Base-by-base conservation (phyloP, 805 yeast genomes). In the Priceomyces fermenticarens region DNA sequence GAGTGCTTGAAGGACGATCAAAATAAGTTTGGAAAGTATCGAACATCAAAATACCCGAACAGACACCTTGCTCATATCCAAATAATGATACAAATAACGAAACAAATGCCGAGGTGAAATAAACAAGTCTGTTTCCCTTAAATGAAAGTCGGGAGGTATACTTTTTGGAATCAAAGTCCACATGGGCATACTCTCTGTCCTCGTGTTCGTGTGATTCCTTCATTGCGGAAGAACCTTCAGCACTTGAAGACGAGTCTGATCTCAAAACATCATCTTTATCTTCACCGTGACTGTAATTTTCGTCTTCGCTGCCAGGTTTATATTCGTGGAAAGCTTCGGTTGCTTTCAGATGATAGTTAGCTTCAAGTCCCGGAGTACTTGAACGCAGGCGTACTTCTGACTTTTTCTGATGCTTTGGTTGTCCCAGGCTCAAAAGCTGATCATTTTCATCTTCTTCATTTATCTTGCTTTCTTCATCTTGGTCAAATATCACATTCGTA, bases 31-130 rank as follows among this genome's bases (percentile, higher is more conserved):
- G 76, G 62, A 89, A 89, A 41, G 83, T 75, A 7, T 72, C 74
- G 37, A 85, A 88, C 2, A 93, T 85, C 39, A 90, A 67, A 35
- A 90, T 80, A 2, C 96, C 95, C 35, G 89, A 81, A 79, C 90
- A 87, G 36, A 88, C 95, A 43, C 97, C 97, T 63, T 89, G 75
- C 45, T 69, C 73, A 51, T 63, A 62, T 10, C 70, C 71, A 45
- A 64, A 64, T 32, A 65, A 52, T 30, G 72, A 66, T 11, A 69
- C 73, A 42, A 69, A 69, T 11, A 69, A 49, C 36, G 74, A 69
- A 7, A 70, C 73, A 46, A 69, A 70, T 4, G 70, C 74, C 3
- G 73, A 66, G 7, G 73, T 70, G 53, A 68, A 68, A 48, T 70
- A 69, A 15, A 70, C 73, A 37, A 70, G 49, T 31, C 56, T 47